These are phyloP conservation scores for Cryphonectria nitschkei DNA, from an alignment of 2,329 filamentous ascomycete species.

Conservation along the genomic window DNA sequence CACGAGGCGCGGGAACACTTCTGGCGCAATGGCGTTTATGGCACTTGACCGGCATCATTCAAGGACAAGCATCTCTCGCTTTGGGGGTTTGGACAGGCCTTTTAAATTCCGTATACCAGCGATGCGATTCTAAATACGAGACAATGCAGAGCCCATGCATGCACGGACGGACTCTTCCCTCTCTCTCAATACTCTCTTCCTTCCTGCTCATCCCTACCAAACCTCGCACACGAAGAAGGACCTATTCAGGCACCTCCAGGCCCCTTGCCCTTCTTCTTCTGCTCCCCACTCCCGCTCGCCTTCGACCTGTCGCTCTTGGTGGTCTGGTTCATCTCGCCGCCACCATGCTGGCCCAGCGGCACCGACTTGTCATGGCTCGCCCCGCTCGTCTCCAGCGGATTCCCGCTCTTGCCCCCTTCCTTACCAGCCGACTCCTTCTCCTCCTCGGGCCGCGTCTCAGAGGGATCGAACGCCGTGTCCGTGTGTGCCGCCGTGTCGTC, in stretches of 20 bases:
- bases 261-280: slow-evolving; percentile 40
- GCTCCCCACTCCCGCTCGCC: slow-evolving; percentile 38
- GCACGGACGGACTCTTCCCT: neutral
- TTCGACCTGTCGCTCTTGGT: slow-evolving; percentile 40
- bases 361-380: slow-evolving; percentile 50
- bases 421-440: slow-evolving; percentile 51
- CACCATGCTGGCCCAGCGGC: slow-evolving; percentile 41
- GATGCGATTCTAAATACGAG: neutral
- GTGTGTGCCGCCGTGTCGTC: slow-evolving; percentile 57
- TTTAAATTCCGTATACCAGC: neutral
- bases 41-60: neutral
- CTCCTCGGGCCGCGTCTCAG: slow-evolving; percentile 67
- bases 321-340: slow-evolving; percentile 38
- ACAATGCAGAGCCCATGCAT: neutral
- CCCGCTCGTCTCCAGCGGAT: slow-evolving; percentile 47
- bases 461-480: slow-evolving; percentile 70
- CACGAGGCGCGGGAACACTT: neutral
- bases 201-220: neutral
- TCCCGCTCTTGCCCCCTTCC: slow-evolving; percentile 35
- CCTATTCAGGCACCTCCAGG: slow-evolving; percentile 25
- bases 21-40: slow-evolving; percentile 22
- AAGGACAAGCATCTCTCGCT: neutral
- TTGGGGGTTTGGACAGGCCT: slow-evolving; percentile 2
- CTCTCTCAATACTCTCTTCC: neutral
- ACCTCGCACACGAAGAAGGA: neutral